Percentiles rank a stretch among this genome's conserved stretches.
These are phyloP conservation scores for Rhizopus sp. DNA, from an alignment of 371 early-diverging fungal genomes.

Conservation along the genomic window DNA sequence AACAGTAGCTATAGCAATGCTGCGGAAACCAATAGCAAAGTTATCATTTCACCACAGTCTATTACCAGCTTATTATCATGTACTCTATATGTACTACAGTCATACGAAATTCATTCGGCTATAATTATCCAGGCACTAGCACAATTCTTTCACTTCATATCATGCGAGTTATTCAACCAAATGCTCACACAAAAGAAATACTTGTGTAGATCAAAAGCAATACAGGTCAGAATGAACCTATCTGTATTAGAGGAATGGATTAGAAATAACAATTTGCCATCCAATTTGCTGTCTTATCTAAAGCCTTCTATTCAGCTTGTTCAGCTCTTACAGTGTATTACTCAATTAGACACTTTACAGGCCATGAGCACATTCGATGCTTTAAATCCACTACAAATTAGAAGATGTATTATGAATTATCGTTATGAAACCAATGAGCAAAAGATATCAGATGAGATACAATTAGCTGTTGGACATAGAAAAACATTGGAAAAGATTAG, in stretches of 20 bases:
- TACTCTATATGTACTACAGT: constrained; percentile 57
- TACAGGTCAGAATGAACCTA: constrained; percentile 84
- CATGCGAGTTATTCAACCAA: constrained; percentile 80
- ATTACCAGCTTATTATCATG: constrained; percentile 66
- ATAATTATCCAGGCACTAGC: constrained; percentile 66
- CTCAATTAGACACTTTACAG: constrained; percentile 65
- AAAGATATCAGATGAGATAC: constrained; percentile 66
- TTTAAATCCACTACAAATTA: constrained; percentile 72
- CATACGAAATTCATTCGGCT: constrained; percentile 65
- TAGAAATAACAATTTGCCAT: constrained; percentile 54
- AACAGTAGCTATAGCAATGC: neutral
- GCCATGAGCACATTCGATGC: constrained; percentile 63
- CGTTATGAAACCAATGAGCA: constrained; percentile 85
- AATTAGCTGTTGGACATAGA: constrained; percentile 63
- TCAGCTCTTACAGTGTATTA: constrained; percentile 79
- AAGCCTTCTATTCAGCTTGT: constrained; percentile 75
- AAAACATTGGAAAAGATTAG: constrained; percentile 38
- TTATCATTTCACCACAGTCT: constrained; percentile 44
- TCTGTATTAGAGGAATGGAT: constrained; percentile 83
- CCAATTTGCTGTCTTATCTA: constrained; percentile 48
- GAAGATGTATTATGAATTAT: constrained; percentile 73
- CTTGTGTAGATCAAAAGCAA: constrained; percentile 76
- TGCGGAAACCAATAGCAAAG: neutral
- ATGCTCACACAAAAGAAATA: constrained; percentile 74
- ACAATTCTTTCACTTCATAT: constrained; percentile 75